Evolutionary conservation across 352 stramenopile genomes (phyloP), one percentile per base, ranked within the genome.

Genomic region (Phytopythium ostracodes): DNA sequence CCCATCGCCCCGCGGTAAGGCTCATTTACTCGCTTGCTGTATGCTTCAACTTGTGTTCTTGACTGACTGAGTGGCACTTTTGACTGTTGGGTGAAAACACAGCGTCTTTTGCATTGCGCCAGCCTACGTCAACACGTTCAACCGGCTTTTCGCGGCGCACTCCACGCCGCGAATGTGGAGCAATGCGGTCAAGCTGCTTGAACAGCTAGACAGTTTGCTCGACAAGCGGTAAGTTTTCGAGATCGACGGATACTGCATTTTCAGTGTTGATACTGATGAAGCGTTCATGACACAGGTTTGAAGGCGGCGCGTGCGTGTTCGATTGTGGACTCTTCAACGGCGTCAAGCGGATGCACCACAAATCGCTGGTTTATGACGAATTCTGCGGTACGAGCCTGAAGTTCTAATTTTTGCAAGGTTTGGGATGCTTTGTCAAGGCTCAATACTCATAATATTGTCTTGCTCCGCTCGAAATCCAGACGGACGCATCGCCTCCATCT

Each of bases 251-350:
- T 55, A 31, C n/a, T 52, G 11, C 62, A 4, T 3, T 10, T 7
- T 15, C 14, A 6, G 36, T 35, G 35, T 51, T 25, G 47, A 24
- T 52, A 10, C 54, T 56, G 35, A 46, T n/a, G 35, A 52, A 5
- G 4, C 63, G 9, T 27, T 62, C 33, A 50, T 24, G 22, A 43
- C 27, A 29, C 47, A 91, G 86, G 40, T 96, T 94, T 63, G 83
- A 88, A 33, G 79, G 77, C 52, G 82, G 84, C 9, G 87, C 87
- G 20, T 96, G 87, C 51, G 73, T 96, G 2, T 92, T 96, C 66
- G 87, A 96, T 64, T 96, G 87, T 47, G 87, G 87, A 2, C 68
- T 96, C 20, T 91, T 96, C 61, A 85, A 96, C 38, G 87, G 84
- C 10, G 74, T 96, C 53, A 92, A 94, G 65, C 74, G 81, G 4